Evolutionary conservation across 78 protist species (phyloP).

Genomic region (Planoprotostelium fungivorum): DNA sequence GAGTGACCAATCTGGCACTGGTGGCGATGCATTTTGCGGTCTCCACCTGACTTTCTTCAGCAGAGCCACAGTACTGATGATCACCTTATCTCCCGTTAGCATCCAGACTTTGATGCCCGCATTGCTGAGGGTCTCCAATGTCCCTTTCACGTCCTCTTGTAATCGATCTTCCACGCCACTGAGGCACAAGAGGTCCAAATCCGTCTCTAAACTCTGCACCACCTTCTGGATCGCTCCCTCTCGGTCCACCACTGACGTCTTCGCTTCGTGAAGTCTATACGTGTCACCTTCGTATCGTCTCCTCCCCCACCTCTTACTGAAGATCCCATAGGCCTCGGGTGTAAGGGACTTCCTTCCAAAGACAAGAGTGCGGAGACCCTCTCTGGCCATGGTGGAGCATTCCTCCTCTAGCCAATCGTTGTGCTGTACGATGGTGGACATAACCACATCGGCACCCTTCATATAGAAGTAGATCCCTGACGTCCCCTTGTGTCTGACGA

Average conservation of each 20-base stretch:
- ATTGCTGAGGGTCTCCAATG: conserved; percentile 82
- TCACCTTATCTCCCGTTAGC: conserved; percentile 88
- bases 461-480: conserved; percentile 70
- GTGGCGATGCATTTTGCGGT: conserved; percentile 91
- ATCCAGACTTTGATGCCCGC: conserved; percentile 93
- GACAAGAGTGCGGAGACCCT: conserved; percentile 95
- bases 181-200: conserved; percentile 74
- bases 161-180: conserved; percentile 89
- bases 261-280: conserved; percentile 28
- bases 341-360: conserved; percentile 66
- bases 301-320: conserved; percentile 1
- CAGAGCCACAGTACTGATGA: not conserved
- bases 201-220: conserved; percentile 55
- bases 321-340: conserved; percentile 65
- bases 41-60: conserved; percentile 71
- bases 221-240: conserved; percentile 54
- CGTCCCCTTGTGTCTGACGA: conserved; percentile 60
- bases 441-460: conserved; percentile 83
- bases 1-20: conserved; percentile 70
- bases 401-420: conserved; percentile 94
- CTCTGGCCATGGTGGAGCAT: conserved; percentile 90
- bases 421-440: conserved; percentile 45
- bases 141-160: conserved; percentile 67
- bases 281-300: not conserved
- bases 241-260: conserved; percentile 57